Base-by-base conservation (phyloP, 2,329 filamentous ascomycete species). In the Diaporthe humulicola region DNA sequence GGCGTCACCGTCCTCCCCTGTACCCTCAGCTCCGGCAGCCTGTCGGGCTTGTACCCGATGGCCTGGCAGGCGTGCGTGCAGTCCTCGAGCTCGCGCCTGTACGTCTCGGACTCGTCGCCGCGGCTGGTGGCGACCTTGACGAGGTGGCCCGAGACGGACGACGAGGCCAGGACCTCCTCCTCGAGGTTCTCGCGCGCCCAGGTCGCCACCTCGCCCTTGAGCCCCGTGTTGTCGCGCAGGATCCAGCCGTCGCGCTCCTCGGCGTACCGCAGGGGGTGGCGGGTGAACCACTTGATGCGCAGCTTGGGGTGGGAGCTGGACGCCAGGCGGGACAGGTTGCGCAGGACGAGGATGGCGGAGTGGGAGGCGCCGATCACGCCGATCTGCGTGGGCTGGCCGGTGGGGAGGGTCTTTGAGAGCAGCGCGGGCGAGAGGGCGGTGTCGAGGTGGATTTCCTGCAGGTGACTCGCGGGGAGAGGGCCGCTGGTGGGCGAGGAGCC, bases 191-290 rank as follows among this genome's bases (percentile, higher is more conserved):
- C 82, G 56, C 86, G 86, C 1, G 91, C 91, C 85, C 90, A 93
- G 7, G 86, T 84, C 0, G 91, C 91, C 0, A 90, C 90, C 50
- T 87, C 84, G 28, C 91, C 91, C 81, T 93, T 93, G 38, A 93
- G 84, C 4, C 91, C 91, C 0, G 91, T 93, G 81, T 92, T 93
- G 79, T 93, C 91, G 71, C 89, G 87, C 36, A 91, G 81, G 75
- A 92, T 92, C 90, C 91, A 92, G 74, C 89, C 90, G 76, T 91
- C 90, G 82, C 86, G 89, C 80, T 88, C 89, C 78, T 90, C 87
- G 22, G 91, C 91, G 76, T 93, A 93, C 33, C 89, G 88, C 14
- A 93, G 85, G 1, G 86, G 82, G 77, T 91, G 88, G n/a, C 91
- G 86, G 40, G 84, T 90, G 81, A 93, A 91, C 91, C 91, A 93